A percentile compares a stretch with the other conserved stretches of the same genome.
phyloP scores from a whole-genome alignment of 2,329 filamentous ascomycete genomes.

The Monosporascus sp. region DNA sequence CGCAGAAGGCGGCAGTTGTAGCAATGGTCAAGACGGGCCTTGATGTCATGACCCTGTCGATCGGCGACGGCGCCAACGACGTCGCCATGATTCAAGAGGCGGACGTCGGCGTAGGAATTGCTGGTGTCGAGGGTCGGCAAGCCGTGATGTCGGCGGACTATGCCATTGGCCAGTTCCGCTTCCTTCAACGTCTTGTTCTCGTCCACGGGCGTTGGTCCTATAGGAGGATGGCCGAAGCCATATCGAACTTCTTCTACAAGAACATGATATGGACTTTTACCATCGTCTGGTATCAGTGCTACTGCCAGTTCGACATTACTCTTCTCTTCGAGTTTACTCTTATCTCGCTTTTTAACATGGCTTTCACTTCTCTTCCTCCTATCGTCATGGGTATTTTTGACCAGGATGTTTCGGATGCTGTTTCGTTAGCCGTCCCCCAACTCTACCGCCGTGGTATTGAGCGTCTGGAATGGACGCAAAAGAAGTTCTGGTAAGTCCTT shows the following conservation, averaged over 20 bases:
- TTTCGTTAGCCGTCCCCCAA: conserved; percentile 90
- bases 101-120: conserved; percentile 93
- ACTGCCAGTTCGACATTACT: conserved; percentile 91
- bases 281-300: conserved; percentile 97
- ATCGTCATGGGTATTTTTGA: conserved; percentile 95
- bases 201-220: conserved; percentile 98
- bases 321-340: conserved; percentile 98
- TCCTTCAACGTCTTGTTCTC: conserved; percentile 75
- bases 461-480: conserved; percentile 90
- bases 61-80: conserved; percentile 92
- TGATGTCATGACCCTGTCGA: conserved; percentile 91
- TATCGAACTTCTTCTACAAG: conserved; percentile 99
- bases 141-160: conserved; percentile 97
- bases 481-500: conserved; percentile 81
- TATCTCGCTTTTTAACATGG: conserved; percentile 92
- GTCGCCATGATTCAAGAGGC: conserved; percentile 98
- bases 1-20: conserved; percentile 96
- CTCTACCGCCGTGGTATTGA: conserved; percentile 95
- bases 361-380: conserved; percentile 92
- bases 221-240: conserved; percentile 82
- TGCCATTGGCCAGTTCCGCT: conserved; percentile 90
- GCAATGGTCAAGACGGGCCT: conserved; percentile 91
- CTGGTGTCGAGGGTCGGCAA: conserved; percentile 85
- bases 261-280: conserved; percentile 97
- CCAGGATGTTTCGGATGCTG: conserved; percentile 90